Evolutionary conservation across 2,329 filamentous ascomycete genomes (phyloP), one percentile per base, ranked within the genome.

Genomic region (Pseudogymnoascus sp.): DNA sequence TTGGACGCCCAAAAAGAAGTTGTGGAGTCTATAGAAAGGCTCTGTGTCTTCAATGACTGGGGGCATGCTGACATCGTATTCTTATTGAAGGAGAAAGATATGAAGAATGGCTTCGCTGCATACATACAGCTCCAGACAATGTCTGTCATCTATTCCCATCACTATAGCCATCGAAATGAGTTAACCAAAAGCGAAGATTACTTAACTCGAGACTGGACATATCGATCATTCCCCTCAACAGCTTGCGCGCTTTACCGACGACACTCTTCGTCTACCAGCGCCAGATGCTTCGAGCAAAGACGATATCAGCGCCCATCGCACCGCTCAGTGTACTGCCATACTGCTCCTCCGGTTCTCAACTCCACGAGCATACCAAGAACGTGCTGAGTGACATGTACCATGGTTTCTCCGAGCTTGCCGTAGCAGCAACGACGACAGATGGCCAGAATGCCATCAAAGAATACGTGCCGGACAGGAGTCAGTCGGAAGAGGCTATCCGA

Each of bases 291-390:
- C 33, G 59, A 6, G 58, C 62, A 3, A 61, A 62, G n/a, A 21
- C 37, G 9, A 26, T 15, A 58, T 17, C 58, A 5, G 44, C 41
- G 21, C 35, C 26, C 13, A 26, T 63, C 24, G 63, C 65, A 11
- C 63, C 70, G 10, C 61, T 60, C 6, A 61, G 60, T 13, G 64
- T 73, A 8, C 65, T 73, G 5, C 68, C 69, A 39, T 70, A 67
- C 37, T 71, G 70, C 58, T 67, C 67, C 3, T 59, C 64, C 15
- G 66, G 65, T 21, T 62, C 64, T 9, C 67, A 66, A 1, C 65
- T 74, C 13, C 64, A 67, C 36, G 70, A 73, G 58, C 70, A 72
- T 62, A 63, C 66, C 6, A 67, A 66, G 33, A 71, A 73, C 62
- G 58, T 74, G 5, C 60, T 74, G 35, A 70, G 67, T 39, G 72